Conservation (phyloP, 768 basidiomycete species). For the Botryobasidium botryosum region DNA sequence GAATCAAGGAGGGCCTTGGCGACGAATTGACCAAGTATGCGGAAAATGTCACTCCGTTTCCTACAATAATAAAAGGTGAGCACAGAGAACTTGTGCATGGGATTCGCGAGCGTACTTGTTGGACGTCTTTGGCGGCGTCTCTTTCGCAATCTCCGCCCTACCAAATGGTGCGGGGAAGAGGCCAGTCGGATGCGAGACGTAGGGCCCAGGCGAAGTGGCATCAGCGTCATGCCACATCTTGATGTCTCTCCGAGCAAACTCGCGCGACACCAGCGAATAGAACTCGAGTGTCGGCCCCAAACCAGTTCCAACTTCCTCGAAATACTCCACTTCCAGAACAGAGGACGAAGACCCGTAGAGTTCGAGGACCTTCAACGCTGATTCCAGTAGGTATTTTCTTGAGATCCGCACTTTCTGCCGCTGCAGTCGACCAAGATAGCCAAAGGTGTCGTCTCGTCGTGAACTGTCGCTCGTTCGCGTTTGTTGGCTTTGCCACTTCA, state of each 20-base stretch:
- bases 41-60: slow-evolving; percentile 72
- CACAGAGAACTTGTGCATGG: neutral
- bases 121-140: slow-evolving; percentile 7
- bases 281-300: slow-evolving; percentile 96
- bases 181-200: slow-evolving; percentile 73
- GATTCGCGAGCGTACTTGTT: slow-evolving; percentile 12
- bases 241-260: slow-evolving; percentile 77
- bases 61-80: slow-evolving; percentile 22
- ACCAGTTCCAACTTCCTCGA: slow-evolving; percentile 96
- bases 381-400: slow-evolving; percentile 85
- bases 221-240: slow-evolving; percentile 89
- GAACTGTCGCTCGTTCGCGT: slow-evolving; percentile 53
- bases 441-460: slow-evolving; percentile 77
- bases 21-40: slow-evolving; percentile 87
- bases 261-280: slow-evolving; percentile 91
- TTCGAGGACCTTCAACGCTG: slow-evolving; percentile 90
- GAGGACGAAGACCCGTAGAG: slow-evolving; percentile 90
- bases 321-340: slow-evolving; percentile 94
- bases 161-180: slow-evolving; percentile 66
- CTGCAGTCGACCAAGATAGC: slow-evolving; percentile 80
- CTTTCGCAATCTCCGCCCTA: slow-evolving; percentile 10
- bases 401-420: slow-evolving; percentile 96
- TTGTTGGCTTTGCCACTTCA: slow-evolving; percentile 89
- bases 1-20: slow-evolving; percentile 96
- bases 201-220: slow-evolving; percentile 33